Evolutionary conservation across 2,329 filamentous ascomycete genomes (phyloP).

Genomic region (Trichoderma cornu-damae): DNA sequence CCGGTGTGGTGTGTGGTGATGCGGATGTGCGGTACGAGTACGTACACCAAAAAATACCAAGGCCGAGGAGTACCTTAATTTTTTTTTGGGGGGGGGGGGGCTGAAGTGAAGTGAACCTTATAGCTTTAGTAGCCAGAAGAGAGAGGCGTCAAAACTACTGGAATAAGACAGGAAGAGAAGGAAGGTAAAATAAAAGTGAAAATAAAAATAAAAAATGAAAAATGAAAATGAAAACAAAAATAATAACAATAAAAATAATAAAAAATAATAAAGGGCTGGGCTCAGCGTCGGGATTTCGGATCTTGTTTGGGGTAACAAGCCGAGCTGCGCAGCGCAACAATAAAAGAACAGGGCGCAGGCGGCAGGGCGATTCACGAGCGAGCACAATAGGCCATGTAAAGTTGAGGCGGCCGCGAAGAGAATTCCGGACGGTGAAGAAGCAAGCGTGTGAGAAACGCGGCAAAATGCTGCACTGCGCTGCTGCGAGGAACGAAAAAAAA

Average conservation of each 20-base stretch:
- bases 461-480: too few relatives aligned
- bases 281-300: neutral
- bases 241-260: too few relatives aligned
- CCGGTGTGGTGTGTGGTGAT: constrained; percentile 16
- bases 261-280: constrained; percentile 14
- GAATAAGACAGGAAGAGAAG: constrained; percentile 3
- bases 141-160: constrained; percentile 8
- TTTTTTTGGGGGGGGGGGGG: neutral
- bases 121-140: neutral
- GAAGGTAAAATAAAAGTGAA: too few relatives aligned
- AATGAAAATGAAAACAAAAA: too few relatives aligned
- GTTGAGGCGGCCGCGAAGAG: neutral
- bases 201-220: too few relatives aligned
- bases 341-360: neutral
- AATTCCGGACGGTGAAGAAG: neutral
- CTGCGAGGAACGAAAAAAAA: too few relatives aligned
- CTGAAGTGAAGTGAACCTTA: constrained; percentile 11
- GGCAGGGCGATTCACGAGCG: neutral
- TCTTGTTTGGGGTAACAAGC: neutral
- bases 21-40: constrained; percentile 14
- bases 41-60: constrained; percentile 3
- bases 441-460: constrained; percentile 13
- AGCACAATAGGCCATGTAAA: neutral
- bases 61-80: constrained; percentile 4
- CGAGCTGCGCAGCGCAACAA: constrained; percentile 13